Evolutionary conservation across 768 basidiomycete genomes (phyloP), one percentile per base, ranked within the genome.

Genomic region (Suillus discolor): DNA sequence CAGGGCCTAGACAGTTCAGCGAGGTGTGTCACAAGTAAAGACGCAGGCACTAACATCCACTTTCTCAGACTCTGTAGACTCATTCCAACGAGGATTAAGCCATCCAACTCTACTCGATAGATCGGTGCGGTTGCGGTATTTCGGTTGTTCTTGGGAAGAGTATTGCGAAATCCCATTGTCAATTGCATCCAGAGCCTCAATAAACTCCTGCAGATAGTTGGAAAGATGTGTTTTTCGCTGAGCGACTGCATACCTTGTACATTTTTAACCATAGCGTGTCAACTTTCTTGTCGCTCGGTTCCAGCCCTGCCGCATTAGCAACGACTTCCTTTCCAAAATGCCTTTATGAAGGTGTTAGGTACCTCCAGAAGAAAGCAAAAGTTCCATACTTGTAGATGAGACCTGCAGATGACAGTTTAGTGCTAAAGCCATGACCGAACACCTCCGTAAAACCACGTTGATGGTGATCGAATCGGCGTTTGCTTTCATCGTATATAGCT

Each of bases 121-220:
- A 77, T 97, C 93, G 15, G 96, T 97, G 55, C 87, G 81, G 68
- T 80, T 88, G 68, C 85, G 84, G 79, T 99, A 99, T 65, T 80
- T 84, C 11, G 91, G 85, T 67, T 85, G 80, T 63, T 90, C 74
- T 61, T 89, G 88, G 3, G 81, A 77, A 3, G 88, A 82, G 76
- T 93, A 96, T 72, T 94, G 92, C 3, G 88, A 84, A 69, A 99
- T 86, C 20, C 97, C 97, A 74, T 99, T 99, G 81, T 99, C 97
- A 74, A 96, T 90, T 5, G 86, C 97, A 77, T 97, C 96, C 67
- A 98, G 88, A 12, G 90, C 92, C 79, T 99, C 97, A 54, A 99
- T 91, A 72, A 97, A 95, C 74, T 96, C 93, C 89, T 95, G 66
- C 18, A 59, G 53, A 69, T 65, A 60, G 28, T 65, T 57, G 67